Conservation (phyloP, 768 basidiomycete genomes). For the Trichaptum fuscoviolaceum region DNA sequence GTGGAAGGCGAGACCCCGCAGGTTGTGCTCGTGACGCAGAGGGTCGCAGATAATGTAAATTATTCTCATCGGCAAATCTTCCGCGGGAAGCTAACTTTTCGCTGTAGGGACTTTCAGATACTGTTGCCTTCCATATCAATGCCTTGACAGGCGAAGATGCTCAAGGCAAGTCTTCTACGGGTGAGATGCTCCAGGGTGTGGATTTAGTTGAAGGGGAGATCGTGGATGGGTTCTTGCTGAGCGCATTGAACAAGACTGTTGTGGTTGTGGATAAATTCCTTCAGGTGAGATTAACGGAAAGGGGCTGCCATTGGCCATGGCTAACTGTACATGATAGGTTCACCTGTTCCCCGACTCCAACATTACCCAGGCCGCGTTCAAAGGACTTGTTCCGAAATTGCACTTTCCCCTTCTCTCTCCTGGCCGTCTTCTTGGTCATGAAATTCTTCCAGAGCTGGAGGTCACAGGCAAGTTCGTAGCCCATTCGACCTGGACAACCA, state of each 20-base stretch:
- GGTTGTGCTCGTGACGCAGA: constrained; percentile 57
- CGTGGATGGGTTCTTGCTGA: constrained; percentile 54
- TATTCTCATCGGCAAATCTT: constrained; percentile 5
- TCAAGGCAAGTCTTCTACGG: constrained; percentile 25
- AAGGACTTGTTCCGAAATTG: constrained; percentile 37
- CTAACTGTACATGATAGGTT: constrained; percentile 32
- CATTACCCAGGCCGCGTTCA: constrained; percentile 38
- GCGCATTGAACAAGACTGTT: constrained; percentile 42
- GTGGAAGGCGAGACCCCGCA: constrained; percentile 43
- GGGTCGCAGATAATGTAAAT: constrained; percentile 58
- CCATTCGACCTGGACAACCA: constrained; percentile 61
- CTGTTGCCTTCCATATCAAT: constrained; percentile 71
- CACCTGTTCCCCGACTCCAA: constrained; percentile 64
- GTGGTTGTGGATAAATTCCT: constrained; percentile 71
- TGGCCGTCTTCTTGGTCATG: constrained; percentile 53
- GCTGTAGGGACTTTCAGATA: constrained; percentile 54
- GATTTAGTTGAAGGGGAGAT: constrained; percentile 57
- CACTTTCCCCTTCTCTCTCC: constrained; percentile 53
- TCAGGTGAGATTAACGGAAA: constrained; percentile 42
- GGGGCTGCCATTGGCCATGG: neutral
- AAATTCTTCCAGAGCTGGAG: constrained; percentile 37
- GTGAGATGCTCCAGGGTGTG: constrained; percentile 46
- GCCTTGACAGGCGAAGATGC: constrained; percentile 73
- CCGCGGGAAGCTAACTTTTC: constrained; percentile 7
- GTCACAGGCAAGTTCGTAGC: constrained; percentile 45